A percentile compares a stretch with the other conserved stretches of the same genome.
Conservation (phyloP, 73 alveolate species). For the Breviolum minutum region DNA sequence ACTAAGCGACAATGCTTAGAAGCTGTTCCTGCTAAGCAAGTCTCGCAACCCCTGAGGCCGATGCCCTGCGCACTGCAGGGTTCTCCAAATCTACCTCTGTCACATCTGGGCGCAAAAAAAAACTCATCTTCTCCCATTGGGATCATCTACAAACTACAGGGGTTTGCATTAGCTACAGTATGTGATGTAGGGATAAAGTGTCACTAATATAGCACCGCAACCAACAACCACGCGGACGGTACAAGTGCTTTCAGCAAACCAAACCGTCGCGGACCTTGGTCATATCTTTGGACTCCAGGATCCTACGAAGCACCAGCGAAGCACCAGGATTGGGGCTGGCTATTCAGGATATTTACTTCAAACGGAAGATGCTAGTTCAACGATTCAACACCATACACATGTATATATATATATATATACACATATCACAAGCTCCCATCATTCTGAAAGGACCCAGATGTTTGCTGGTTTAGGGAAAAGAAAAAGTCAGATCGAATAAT, state of each 20-base stretch:
- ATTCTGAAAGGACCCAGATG: neutral
- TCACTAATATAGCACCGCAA: neutral
- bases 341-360: no score
- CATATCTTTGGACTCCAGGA: conserved; percentile 74
- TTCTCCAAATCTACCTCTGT: conserved; percentile 62
- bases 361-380: neutral
- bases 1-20: neutral
- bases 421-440: no score
- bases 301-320: neutral
- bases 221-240: no score
- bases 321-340: no score
- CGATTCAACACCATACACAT: neutral
- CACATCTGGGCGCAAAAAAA: no score
- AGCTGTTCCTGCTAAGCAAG: neutral
- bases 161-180: neutral
- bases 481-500: neutral
- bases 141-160: neutral
- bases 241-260: no score
- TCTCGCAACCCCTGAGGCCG: neutral
- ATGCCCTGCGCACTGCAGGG: conserved; percentile 33
- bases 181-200: no score
- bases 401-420: no score
- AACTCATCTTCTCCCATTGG: no score
- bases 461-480: neutral
- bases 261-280: conserved; percentile 31